Base-by-base conservation (phyloP, 73 alveolate species). In the Uronychia setigera region DNA sequence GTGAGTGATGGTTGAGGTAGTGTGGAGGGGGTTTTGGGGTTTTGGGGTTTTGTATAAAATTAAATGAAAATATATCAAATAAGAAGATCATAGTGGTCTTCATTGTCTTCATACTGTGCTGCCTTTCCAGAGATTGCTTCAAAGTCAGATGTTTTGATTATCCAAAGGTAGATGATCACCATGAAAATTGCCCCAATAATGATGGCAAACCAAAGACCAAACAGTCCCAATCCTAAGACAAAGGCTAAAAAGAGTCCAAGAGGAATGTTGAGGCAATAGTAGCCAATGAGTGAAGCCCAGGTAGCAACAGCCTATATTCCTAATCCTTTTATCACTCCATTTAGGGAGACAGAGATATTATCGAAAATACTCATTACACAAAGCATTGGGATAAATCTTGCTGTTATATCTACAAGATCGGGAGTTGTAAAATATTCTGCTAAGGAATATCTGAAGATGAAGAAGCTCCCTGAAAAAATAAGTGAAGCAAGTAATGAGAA, bases 251-350 rank as follows among this genome's bases (percentile, higher is more conserved):
- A 46, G 67, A 19, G n/a, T 46, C 67, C 67, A 19, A 46, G 67
- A 11, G 67, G 67, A 19, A 46, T 5, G 67, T 19, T 46, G 19
- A 46, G 5, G 67, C 5, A 11, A 19, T 46, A 46, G 31, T 80
- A 80, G 59, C 76, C 35, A 34, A 80, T 57, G 30, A 80, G 57
- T 33, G 79, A 27, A 29, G 57, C 27, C 31, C 30, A 26, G 19
- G 86, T 33, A 0, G 79, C 35, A 26, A 35, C 86, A 1, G 76
- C 77, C 29, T 80, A 79, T 58, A 35, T 76, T 46, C 86, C 86
- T 14, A 80, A 28, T 29, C 88, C 88, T 60, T 76, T 58, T 0
- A 81, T 81, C 29, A 81, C 29, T 26, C 88, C 88, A 0, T 76
- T 78, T 0, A 81, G 32, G 28, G 59, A 77, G 31, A 81, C 59